Evolutionary conservation across 2,329 filamentous ascomycete species (phyloP).

Genomic region (Trichophyton benhamiae): DNA sequence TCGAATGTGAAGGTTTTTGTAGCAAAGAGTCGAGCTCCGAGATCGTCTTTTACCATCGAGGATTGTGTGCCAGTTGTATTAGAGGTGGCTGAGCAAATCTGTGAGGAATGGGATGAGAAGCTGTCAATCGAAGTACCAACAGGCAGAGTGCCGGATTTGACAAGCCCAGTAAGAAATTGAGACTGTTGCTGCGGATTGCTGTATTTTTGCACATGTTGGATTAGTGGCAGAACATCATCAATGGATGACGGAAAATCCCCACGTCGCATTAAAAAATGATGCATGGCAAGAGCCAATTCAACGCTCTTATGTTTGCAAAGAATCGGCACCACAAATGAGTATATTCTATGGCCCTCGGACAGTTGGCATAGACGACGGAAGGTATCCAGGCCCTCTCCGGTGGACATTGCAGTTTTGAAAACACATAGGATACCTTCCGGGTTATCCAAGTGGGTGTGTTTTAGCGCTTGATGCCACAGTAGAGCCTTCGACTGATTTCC

Average conservation of each 20-base stretch:
- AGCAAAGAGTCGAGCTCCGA: constrained; percentile 73
- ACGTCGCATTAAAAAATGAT: constrained; percentile 31
- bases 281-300: constrained; percentile 35
- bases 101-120: background rate
- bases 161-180: constrained; percentile 8
- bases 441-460: constrained; percentile 21
- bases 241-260: constrained; percentile 32
- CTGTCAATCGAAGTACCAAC: background rate
- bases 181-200: constrained; percentile 13
- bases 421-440: constrained; percentile 22
- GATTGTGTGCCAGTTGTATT: background rate
- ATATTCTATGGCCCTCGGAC: constrained; percentile 30
- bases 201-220: constrained; percentile 28
- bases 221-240: constrained; percentile 29
- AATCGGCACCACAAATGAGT: constrained; percentile 31
- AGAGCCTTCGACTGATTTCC: constrained; percentile 22
- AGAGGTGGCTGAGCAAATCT: background rate
- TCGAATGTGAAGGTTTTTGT: constrained; percentile 61
- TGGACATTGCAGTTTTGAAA: constrained; percentile 19
- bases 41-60: constrained; percentile 47
- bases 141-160: constrained; percentile 7
- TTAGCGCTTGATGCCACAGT: constrained; percentile 29
- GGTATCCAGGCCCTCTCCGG: constrained; percentile 19
- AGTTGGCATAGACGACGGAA: constrained; percentile 34
- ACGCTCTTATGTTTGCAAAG: constrained; percentile 29